Evolutionary conservation across 1,284 basidiomycete species (phyloP).

Genomic region (Limonomyces culmigenus): DNA sequence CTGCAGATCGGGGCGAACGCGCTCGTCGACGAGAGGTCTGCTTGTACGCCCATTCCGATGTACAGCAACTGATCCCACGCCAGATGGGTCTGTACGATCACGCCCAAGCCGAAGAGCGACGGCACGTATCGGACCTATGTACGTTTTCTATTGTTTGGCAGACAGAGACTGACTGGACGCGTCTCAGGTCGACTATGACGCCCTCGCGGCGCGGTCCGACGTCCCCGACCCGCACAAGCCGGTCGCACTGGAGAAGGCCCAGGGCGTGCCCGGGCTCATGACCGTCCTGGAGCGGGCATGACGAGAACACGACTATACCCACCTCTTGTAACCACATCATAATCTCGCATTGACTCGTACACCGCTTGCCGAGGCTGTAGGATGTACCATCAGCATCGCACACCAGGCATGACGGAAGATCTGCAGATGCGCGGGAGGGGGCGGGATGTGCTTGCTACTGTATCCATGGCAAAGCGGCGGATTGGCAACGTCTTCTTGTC

Average conservation of each 20-base stretch:
- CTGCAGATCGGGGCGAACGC: slow-evolving; percentile 35
- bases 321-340: no score
- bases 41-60: slow-evolving; percentile 8
- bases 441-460: no score
- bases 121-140: slow-evolving; percentile 45
- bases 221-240: slow-evolving; percentile 15
- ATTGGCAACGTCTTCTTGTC: no score
- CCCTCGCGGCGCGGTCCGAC: slow-evolving; percentile 22
- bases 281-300: no score
- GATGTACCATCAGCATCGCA: no score
- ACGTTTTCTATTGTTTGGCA: slow-evolving; percentile 9
- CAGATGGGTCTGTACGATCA: slow-evolving; percentile 50
- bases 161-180: slow-evolving; percentile 3
- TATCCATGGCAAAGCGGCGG: no score
- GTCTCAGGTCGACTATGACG: slow-evolving; percentile 39
- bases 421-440: no score
- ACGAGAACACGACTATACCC: no score
- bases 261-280: slow-evolving; percentile 19
- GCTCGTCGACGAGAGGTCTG: slow-evolving; percentile 53
- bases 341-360: no score
- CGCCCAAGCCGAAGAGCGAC: slow-evolving; percentile 28
- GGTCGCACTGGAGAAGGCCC: slow-evolving; percentile 15
- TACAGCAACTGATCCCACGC: slow-evolving; percentile 3
- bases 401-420: no score
- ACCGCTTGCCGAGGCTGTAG: no score